Evolutionary conservation across 352 stramenopile species (phyloP), one percentile per base, ranked within the genome.

Genomic region (Aphanomyces astaci): DNA sequence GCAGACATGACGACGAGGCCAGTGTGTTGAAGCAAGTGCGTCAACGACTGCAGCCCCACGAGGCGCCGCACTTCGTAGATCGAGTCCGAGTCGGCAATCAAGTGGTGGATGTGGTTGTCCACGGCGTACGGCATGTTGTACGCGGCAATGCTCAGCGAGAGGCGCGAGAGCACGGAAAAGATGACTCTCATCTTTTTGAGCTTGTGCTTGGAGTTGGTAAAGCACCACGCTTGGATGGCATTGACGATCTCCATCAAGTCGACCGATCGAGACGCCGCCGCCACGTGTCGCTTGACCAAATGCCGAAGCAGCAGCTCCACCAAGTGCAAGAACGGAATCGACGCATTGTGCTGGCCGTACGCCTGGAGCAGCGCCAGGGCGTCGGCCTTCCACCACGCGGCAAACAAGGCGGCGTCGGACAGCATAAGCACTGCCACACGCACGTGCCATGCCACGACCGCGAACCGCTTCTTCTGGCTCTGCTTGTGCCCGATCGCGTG

Each of bases 201-300:
- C 57, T 76, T 73, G 27, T 78, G 66, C 73, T 80, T 75, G 31
- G 75, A 45, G 5, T 80, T 73, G 2, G 82, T 82, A 59, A 91
- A 93, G 9, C 69, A 86, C 85, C 80, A 93, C 28, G 83, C 82
- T 48, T 93, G 85, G 2, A 77, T 84, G 3, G 79, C 87, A 73
- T 93, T 93, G 74, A 93, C 84, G 63, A 88, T 82, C 64, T 90
- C 82, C 82, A 91, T 89, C 63, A 80, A 86, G 51, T 93, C 82
- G 0, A 72, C 68, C 51, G 2, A 24, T 51, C 28, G 22, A 17
- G n/a, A 25, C 7, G 36, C 10, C 30, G 54, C 22, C 2, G 56
- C 56, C 30, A 39, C 0, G 28, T 65, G 56, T 25, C 56, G 56
- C 51, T 59, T 32, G 17, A 59, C 27, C 22, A 59, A 25, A 28